Percentiles rank a stretch among this genome's conserved stretches.
These are phyloP conservation scores for Davidsoniella virescens DNA, from an alignment of 2,329 filamentous ascomycete genomes.

Conservation along the genomic window DNA sequence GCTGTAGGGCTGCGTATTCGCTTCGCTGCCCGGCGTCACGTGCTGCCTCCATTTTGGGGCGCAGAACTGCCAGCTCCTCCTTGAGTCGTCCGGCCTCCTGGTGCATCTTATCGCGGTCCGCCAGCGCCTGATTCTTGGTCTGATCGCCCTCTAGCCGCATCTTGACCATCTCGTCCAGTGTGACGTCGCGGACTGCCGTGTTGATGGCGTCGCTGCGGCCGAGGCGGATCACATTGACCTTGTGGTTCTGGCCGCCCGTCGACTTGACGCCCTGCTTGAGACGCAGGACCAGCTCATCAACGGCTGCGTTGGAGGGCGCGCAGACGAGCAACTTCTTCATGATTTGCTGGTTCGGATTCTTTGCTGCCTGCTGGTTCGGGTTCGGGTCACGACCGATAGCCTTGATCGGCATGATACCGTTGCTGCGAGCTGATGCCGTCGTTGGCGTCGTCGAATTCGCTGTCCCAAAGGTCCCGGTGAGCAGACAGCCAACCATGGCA, in stretches of 20 bases:
- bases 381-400: not conserved
- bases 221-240: conserved; percentile 75
- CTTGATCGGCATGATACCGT: conserved; percentile 5
- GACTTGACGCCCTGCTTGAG: conserved; percentile 78
- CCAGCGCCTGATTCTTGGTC: conserved; percentile 39
- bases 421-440: not conserved
- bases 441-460: not conserved
- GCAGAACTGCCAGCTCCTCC: conserved; percentile 54
- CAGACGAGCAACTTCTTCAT: conserved; percentile 83
- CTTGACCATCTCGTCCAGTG: conserved; percentile 79
- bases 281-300: conserved; percentile 88
- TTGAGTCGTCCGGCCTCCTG: conserved; percentile 48
- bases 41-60: conserved; percentile 53
- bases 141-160: conserved; percentile 47
- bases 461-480: conserved; percentile 39
- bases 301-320: conserved; percentile 95
- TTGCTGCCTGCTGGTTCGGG: not conserved
- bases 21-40: conserved; percentile 36
- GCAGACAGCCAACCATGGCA: conserved; percentile 79
- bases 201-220: conserved; percentile 90
- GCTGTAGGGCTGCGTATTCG: conserved; percentile 41
- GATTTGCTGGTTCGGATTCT: conserved; percentile 3
- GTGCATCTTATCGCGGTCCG: conserved; percentile 42
- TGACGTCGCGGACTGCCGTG: conserved; percentile 72
- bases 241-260: conserved; percentile 51